phyloP scores from a whole-genome alignment of 345 rosid species.

The Combretum micranthum region DNA sequence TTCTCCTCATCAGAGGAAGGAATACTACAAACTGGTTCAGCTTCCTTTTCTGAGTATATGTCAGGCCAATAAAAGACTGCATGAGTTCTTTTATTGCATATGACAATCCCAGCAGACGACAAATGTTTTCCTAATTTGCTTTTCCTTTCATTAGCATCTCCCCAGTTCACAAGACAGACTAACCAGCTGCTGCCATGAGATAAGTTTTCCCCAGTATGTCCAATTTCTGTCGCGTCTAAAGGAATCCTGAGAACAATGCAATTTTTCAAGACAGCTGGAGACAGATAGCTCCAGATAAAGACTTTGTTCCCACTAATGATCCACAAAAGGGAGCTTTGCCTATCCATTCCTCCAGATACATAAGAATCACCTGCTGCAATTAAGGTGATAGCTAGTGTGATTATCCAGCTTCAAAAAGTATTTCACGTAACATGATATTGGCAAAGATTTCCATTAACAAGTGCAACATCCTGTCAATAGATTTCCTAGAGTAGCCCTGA shows the following conservation, averaged over 20 bases:
- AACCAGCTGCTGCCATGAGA: slow-evolving; percentile 48
- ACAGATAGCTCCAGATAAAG: slow-evolving; percentile 70
- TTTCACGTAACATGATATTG: too few species aligned
- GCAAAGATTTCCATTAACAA: too few species aligned
- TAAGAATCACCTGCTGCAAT: slow-evolving; percentile 38
- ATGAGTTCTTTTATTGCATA: slow-evolving; percentile 58
- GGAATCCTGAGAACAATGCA: slow-evolving; percentile 66
- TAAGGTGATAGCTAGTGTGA: slow-evolving; percentile 8
- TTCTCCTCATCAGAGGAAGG: slow-evolving; percentile 37
- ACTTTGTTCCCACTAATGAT: slow-evolving; percentile 54
- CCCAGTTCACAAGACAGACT: slow-evolving; percentile 64
- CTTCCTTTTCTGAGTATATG: slow-evolving; percentile 38
- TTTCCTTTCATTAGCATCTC: slow-evolving; percentile 19
- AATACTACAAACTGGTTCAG: slow-evolving; percentile 30
- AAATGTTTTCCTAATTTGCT: slow-evolving; percentile 28
- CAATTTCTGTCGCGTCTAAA: slow-evolving; percentile 21
- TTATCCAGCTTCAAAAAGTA: neutral
- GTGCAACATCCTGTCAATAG: too few species aligned
- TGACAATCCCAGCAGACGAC: slow-evolving; percentile 42
- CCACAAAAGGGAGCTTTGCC: slow-evolving; percentile 68
- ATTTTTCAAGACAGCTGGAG: slow-evolving; percentile 37
- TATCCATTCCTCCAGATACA: slow-evolving; percentile 81
- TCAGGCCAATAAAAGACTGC: slow-evolving; percentile 73
- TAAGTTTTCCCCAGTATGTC: slow-evolving; percentile 19
- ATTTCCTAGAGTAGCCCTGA: too few species aligned